These are phyloP conservation scores for Xylaria sp. DNA, from an alignment of 2,329 filamentous ascomycete genomes.

Conservation along the genomic window DNA sequence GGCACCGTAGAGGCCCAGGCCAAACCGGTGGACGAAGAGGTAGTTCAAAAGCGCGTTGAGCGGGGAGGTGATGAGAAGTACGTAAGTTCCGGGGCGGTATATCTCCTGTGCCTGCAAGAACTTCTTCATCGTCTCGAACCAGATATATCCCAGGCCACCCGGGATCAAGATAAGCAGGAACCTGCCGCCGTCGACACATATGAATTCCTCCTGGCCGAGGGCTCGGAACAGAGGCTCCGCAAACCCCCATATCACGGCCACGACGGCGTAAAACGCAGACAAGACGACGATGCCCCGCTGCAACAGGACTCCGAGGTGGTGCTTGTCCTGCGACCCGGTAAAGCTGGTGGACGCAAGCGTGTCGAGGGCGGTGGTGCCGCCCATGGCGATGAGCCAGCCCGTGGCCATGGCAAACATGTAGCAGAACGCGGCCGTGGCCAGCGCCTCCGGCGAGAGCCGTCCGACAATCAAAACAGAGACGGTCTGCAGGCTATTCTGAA, in stretches of 20 bases:
- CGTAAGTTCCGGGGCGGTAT: conserved; percentile 82
- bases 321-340: conserved; percentile 77
- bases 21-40: conserved; percentile 72
- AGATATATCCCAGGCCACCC: conserved; percentile 83
- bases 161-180: conserved; percentile 77
- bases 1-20: conserved; percentile 74
- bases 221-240: conserved; percentile 74
- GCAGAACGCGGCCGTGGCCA: conserved; percentile 82
- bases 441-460: conserved; percentile 74
- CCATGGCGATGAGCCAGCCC: conserved; percentile 83
- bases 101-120: conserved; percentile 83
- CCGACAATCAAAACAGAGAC: conserved; percentile 81
- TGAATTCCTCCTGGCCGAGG: conserved; percentile 77
- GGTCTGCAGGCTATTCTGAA: conserved; percentile 86
- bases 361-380: conserved; percentile 83
- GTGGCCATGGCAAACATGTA: conserved; percentile 95
- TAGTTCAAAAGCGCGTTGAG: conserved; percentile 81
- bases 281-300: conserved; percentile 77
- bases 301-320: conserved; percentile 76
- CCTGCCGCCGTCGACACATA: conserved; percentile 71
- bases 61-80: conserved; percentile 79
- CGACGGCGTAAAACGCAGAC: conserved; percentile 70
- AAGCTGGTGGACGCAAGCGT: conserved; percentile 82
- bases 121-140: conserved; percentile 85
- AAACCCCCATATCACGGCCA: conserved; percentile 73